Percentiles rank a stretch among this genome's conserved stretches.
Conservation (phyloP, 2,329 filamentous ascomycete species). For the Cryoendolithus antarcticus region DNA sequence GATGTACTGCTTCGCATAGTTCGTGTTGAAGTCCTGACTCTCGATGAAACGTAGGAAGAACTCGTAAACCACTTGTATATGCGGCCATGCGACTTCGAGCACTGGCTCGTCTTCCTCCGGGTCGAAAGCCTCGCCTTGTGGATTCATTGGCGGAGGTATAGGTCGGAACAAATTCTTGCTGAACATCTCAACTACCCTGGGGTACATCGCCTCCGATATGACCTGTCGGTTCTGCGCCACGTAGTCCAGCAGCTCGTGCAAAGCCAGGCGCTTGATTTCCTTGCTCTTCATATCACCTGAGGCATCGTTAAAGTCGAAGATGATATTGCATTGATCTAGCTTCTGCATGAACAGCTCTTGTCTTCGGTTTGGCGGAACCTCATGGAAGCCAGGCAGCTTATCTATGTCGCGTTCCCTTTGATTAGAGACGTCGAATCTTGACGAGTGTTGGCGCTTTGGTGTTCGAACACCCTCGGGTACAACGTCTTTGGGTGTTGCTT, state of each 20-base stretch:
- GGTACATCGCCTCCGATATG: constrained; percentile 98
- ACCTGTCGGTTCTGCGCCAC: constrained; percentile 97
- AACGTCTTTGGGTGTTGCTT: constrained; percentile 81
- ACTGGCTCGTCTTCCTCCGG: constrained; percentile 98
- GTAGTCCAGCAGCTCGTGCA: constrained; percentile 94
- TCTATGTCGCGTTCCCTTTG: constrained; percentile 81
- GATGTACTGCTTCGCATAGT: constrained; percentile 97
- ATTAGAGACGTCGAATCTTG: constrained; percentile 92
- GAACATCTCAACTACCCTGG: constrained; percentile 97
- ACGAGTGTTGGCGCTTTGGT: constrained; percentile 93
- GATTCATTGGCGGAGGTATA: constrained; percentile 92
- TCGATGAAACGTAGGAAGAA: constrained; percentile 99
- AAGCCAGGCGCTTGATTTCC: constrained; percentile 92
- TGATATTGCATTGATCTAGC: constrained; percentile 99
- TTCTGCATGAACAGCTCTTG: constrained; percentile 99
- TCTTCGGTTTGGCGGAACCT: constrained; percentile 85
- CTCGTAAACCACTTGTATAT: constrained; percentile 98
- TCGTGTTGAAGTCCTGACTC: constrained; percentile 99
- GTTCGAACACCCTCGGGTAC: constrained; percentile 90
- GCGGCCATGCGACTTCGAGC: constrained; percentile 94
- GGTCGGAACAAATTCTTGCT: constrained; percentile 96
- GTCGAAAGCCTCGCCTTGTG: constrained; percentile 95
- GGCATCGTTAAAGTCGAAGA: constrained; percentile 98
- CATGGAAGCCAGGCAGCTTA: constrained; percentile 94
- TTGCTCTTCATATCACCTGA: constrained; percentile 99